Base-by-base conservation (phyloP, 805 yeast genomes). In the Wickerhamomyces pijperi region DNA sequence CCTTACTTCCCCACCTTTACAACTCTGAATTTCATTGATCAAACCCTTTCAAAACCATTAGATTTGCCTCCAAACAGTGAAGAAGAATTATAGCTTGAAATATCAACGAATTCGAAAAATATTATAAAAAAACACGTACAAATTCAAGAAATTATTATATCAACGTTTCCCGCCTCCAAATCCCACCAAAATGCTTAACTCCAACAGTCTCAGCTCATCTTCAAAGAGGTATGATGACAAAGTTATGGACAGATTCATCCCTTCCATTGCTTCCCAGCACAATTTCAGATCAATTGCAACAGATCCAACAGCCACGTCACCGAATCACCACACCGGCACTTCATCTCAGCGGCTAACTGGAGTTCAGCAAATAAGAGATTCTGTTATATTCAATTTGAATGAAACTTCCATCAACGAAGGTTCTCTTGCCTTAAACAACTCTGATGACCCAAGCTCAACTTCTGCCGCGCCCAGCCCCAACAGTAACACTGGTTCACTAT, bases 191-290 rank as follows among this genome's bases (percentile, higher is more conserved):
- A 28, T 28, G 32, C 14, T 28, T 14, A 31, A 9, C 33, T 9
- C 5, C 17, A 31, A 14, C 19, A 31, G 19, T 12, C 4, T 31
- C 6, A 16, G 19, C 12, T 31, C 33, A 6, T 31, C 33, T 31
- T 8, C 11, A 15, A 31, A 17, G 11, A 31, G 19, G 12, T 31
- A 5, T 31, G 33, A 31, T 15, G 33, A 31, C 19, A 31, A 31
- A 31, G 41, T 50, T 6, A 48, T 54, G 46, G 71, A 66, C 43
- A 53, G 71, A 37, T 65, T 55, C 42, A 65, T 67, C 17, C 70
- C 71, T 3, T 48, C 54, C 4, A 39, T 36, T 13, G 48, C 63
- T 9, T 63, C 61, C 1, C 56, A 45, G 13, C 48, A 44, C 14
- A 56, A 54, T 1, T 58, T 51, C 19, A 31, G 15, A 15, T 31